phyloP scores from a whole-genome alignment of 2,329 filamentous ascomycete species.

The Paracorniculantispora psalliotae region DNA sequence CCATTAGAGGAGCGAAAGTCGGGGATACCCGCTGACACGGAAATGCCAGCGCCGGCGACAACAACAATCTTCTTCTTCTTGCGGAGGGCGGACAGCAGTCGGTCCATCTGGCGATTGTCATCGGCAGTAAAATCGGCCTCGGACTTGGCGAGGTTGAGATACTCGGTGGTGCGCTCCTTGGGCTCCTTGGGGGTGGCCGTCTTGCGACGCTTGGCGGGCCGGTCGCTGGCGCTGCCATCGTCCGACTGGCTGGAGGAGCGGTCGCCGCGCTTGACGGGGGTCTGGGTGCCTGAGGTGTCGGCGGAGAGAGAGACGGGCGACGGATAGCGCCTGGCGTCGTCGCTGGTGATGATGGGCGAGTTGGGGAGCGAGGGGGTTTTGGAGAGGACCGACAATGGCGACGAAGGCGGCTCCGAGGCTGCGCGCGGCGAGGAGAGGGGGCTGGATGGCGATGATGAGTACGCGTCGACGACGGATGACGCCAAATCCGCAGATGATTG shows the following conservation, averaged over 20 bases:
- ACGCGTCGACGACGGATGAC: conserved; percentile 19
- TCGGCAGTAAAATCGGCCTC: conserved; percentile 43
- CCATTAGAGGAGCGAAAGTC: conserved; percentile 92
- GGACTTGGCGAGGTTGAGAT: conserved; percentile 63
- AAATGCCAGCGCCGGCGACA: conserved; percentile 93
- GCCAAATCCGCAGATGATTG: conserved; percentile 1
- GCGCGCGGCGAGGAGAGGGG: conserved; percentile 28
- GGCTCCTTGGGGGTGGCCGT: conserved; percentile 47
- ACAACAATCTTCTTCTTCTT: conserved; percentile 96
- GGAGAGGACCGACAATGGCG: conserved; percentile 50
- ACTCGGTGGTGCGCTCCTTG: conserved; percentile 66
- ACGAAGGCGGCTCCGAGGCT: conserved; percentile 38
- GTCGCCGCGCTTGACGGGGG: conserved; percentile 43
- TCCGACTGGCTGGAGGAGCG: conserved; percentile 23
- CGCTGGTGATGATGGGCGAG: conserved; percentile 35
- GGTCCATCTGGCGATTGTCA: conserved; percentile 55
- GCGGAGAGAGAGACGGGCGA: conserved; percentile 38
- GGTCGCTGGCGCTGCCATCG: conserved; percentile 39
- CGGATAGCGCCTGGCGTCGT: conserved; percentile 47
- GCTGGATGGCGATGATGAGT: conserved; percentile 18
- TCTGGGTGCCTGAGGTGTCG: conserved; percentile 44
- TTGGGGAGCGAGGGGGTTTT: conserved; percentile 48
- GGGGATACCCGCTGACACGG: conserved; percentile 91
- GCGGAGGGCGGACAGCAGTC: conserved; percentile 68
- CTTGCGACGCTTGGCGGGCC: conserved; percentile 70